Base-by-base conservation (phyloP, 1,284 basidiomycete species). In the Meripilus lineatus region DNA sequence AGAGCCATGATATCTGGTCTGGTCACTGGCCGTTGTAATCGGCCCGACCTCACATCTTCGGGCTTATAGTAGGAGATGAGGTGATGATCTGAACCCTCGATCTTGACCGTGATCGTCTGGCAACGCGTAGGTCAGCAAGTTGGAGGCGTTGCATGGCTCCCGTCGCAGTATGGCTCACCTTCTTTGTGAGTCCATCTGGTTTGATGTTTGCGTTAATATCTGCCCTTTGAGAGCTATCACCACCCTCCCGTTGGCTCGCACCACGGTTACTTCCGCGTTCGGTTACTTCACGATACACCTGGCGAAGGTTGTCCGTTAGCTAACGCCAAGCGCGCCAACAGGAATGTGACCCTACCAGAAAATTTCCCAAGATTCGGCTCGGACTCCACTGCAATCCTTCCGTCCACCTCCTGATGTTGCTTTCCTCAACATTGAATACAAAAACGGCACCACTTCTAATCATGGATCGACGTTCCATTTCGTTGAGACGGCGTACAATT, bases 371-470 rank as follows among this genome's bases (percentile, higher is more conserved):
- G 47, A 90, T 90, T 1, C 88, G 74, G 40, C 85, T 89, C 0
- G 87, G 86, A 15, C 84, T 87, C 87, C 87, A 90, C 20, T 84
- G 69, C 30, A 86, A 65, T 21, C 86, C 85, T 60, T 91, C 87
- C 58, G 88, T 90, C 88, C 88, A 90, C 17, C 88, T 73, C 60
- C 87, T 89, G 62, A 91, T 90, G 18, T 83, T 84, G 49, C 85
- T 87, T 56, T 89, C 85, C 51, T 84, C 78, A 58, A 89, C 87
- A 55, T 77, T 81, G 65, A 89, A 91, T 38, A 90, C 82, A 58
- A 89, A 91, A 22, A 90, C 78, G 8, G 84, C 77, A n/a, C 88
- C 88, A 44, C 83, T 84, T 50, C 75, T 73, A 60, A 91, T 86
- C 72, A 86, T 81, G 5, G 75, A 72, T 41, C 79, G 66, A 30